Percentiles rank a stretch among this genome's conserved stretches.
Evolutionary conservation across 1,284 basidiomycete genomes (phyloP).

Genomic region (Leccinum griseonigrum): DNA sequence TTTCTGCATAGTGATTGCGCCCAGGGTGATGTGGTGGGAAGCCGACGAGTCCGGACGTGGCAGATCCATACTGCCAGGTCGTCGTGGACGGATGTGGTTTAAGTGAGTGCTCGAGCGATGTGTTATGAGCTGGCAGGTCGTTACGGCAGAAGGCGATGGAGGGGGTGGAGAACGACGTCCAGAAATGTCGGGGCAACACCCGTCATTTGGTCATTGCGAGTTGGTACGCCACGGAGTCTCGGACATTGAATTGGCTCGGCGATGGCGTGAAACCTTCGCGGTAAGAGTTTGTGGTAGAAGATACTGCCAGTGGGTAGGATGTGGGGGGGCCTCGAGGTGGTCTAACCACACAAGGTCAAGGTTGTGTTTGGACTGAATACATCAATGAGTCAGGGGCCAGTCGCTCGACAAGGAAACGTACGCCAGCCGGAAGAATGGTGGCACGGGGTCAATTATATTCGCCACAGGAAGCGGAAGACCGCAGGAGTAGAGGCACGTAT

Average conservation of each 20-base stretch:
- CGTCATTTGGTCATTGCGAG: constrained; percentile 4
- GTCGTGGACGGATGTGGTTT: constrained; percentile 14
- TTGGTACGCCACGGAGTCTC: constrained; percentile 29
- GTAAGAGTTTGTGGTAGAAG: constrained; percentile 7
- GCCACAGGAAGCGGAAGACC: constrained; percentile 31
- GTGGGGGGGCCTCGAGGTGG: constrained; percentile 12
- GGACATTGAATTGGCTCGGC: constrained; percentile 28
- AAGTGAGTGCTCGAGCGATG: constrained; percentile 9
- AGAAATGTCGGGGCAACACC: background rate
- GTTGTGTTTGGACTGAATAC: constrained; percentile 9
- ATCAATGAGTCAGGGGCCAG: constrained; percentile 15
- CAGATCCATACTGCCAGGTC: background rate
- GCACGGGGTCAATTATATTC: constrained; percentile 18
- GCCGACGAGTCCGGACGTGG: constrained; percentile 19
- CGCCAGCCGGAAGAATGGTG: constrained; percentile 16
- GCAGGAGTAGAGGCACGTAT: constrained; percentile 14
- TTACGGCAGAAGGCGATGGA: constrained; percentile 5
- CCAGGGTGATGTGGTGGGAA: constrained; percentile 17
- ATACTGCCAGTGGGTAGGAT: background rate
- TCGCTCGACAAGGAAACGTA: background rate
- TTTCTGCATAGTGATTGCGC: constrained; percentile 18
- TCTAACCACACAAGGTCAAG: constrained; percentile 2
- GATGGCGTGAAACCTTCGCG: constrained; percentile 28
- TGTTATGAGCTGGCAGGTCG: constrained; percentile 13
- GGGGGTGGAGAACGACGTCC: constrained; percentile 1